Percentiles rank a stretch among this genome's conserved stretches.
phyloP scores from a whole-genome alignment of 2,329 filamentous ascomycete genomes.

The Exophiala lecanii-corni region DNA sequence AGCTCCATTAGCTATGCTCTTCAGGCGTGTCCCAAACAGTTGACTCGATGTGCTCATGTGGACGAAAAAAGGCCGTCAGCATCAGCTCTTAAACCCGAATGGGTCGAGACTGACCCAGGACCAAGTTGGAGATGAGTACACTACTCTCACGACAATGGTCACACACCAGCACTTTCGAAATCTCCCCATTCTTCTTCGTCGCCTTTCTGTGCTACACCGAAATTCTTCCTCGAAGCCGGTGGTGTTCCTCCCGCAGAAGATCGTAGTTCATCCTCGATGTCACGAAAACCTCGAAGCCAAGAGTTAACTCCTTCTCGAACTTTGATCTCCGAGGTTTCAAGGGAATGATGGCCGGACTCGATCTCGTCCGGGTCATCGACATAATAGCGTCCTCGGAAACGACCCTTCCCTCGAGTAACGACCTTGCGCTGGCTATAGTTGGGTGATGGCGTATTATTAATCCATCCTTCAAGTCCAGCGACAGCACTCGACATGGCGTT shows the following conservation, averaged over 20 bases:
- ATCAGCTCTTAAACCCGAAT: no score
- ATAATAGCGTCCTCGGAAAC: conserved; percentile 27
- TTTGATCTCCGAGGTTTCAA: conserved; percentile 15
- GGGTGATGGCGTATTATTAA: conserved; percentile 22
- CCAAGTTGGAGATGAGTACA: no score
- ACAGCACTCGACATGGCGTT: conserved; percentile 28
- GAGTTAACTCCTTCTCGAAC: conserved; percentile 37
- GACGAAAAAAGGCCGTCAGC: no score
- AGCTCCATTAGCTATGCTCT: no score
- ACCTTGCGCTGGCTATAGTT: conserved; percentile 11
- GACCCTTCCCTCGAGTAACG: conserved; percentile 24
- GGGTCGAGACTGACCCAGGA: no score
- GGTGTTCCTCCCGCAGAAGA: background rate
- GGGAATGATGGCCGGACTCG: background rate
- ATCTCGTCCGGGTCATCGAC: conserved; percentile 17
- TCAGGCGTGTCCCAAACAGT: no score
- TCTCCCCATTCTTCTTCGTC: conserved; percentile 27
- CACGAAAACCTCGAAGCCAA: conserved; percentile 42
- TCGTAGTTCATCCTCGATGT: conserved; percentile 38
- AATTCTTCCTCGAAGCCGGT: conserved; percentile 1
- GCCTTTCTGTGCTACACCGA: background rate
- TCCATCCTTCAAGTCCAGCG: conserved; percentile 27
- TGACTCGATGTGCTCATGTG: no score
- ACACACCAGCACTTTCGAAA: conserved; percentile 16
- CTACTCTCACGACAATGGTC: no score